Evolutionary conservation across 129 eudicot species (phyloP), one percentile per base, ranked within the genome.

Genomic region (Smallanthus sonchifolius): DNA sequence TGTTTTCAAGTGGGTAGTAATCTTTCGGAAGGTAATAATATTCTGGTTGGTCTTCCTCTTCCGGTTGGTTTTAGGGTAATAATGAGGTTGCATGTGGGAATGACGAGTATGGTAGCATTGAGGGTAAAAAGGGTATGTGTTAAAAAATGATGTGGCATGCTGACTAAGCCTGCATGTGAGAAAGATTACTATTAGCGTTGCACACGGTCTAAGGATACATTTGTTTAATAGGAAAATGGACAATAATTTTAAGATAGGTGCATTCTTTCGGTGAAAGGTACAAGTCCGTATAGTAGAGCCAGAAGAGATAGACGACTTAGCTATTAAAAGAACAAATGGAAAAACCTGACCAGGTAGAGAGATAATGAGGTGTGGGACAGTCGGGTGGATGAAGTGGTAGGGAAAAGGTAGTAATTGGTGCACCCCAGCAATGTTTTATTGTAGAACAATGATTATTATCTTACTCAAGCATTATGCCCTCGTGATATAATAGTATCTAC

Each of bases 301-400:
- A 43, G 35, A 52, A 67, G 11, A 44, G 72, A 63, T 63, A 64
- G 79, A 75, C 15, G 64, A 75, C 65, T 63, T 64, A n/a, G 64
- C 51, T 63, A 47, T 36, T 36, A 6, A 15, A 48, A 47, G 52
- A 64, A 64, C 39, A 62, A 9, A 38, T 24, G 66, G 38, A 72
- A 55, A 55, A 72, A 72, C 67, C 55, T 39, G 73, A 68, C 15
- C 67, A 72, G 55, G 76, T 72, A 38, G 17, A 39, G 7, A 68
- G 19, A 68, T 30, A 68, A 42, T 16, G 30, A 67, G 16, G 75
- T 15, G 54, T 47, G 54, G 54, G 54, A 47, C 54, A 14, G n/a
- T 38, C 7, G 65, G 47, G 75, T 71, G 32, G 36, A 55, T 54
- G 40, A 42, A 54, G 54, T 56, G 76, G 51, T 57, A 49, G 76